Percentiles rank a stretch among this genome's conserved stretches.
These are phyloP conservation scores for Collybiopsis confluens DNA, from an alignment of 768 basidiomycete species.

Conservation along the genomic window DNA sequence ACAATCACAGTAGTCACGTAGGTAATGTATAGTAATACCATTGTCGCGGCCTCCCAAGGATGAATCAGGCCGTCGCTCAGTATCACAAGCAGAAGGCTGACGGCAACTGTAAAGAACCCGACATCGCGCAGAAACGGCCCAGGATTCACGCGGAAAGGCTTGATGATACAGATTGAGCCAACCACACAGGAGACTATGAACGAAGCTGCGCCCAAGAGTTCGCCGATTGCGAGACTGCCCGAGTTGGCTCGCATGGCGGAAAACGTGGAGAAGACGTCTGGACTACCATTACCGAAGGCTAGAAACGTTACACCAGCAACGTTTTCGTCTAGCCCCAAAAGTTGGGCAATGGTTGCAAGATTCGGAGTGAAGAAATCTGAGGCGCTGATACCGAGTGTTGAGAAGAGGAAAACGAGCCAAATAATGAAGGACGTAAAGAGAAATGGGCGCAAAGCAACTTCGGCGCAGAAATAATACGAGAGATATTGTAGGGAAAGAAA, in stretches of 20 bases:
- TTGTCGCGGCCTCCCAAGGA: constrained; percentile 64
- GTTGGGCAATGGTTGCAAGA: constrained; percentile 80
- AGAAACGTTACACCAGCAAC: constrained; percentile 96
- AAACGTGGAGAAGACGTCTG: constrained; percentile 95
- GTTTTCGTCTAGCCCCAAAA: constrained; percentile 86
- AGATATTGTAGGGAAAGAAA: constrained; percentile 71
- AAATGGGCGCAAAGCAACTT: constrained; percentile 48
- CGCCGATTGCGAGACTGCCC: constrained; percentile 89
- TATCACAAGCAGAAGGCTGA: constrained; percentile 69
- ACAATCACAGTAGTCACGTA: constrained; percentile 78
- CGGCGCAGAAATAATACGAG: constrained; percentile 65
- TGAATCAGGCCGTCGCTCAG: constrained; percentile 73
- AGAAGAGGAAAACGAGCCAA: constrained; percentile 92
- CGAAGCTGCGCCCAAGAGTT: constrained; percentile 89
- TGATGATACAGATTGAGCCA: constrained; percentile 96
- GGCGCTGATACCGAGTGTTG: constrained; percentile 90
- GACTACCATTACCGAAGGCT: constrained; percentile 96
- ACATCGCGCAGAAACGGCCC: constrained; percentile 89
- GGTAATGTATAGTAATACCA: constrained; percentile 68
- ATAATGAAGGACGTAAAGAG: constrained; percentile 60
- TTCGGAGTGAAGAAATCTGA: constrained; percentile 99
- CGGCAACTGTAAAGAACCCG: constrained; percentile 86
- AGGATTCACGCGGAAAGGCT: constrained; percentile 82
- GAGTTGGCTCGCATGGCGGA: constrained; percentile 84
- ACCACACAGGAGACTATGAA: constrained; percentile 97